Conservation (phyloP, 441 rosid genomes). For the Populus hybrid region DNA sequence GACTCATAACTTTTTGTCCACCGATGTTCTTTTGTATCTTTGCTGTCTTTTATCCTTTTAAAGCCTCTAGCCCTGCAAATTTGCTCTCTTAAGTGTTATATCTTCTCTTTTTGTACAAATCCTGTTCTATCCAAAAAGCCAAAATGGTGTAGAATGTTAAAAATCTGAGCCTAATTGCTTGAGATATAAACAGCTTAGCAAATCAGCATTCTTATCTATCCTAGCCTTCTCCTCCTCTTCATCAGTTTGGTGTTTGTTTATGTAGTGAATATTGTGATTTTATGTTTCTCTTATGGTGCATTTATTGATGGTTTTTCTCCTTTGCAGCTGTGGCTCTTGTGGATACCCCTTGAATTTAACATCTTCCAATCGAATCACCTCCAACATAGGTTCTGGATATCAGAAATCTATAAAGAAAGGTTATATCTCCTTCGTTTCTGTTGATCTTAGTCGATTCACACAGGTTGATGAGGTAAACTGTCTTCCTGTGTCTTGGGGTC, state of each 20-base stretch:
- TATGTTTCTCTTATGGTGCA: background rate
- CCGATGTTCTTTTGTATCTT: background rate
- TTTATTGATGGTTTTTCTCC: constrained; percentile 2
- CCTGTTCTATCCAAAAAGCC: background rate
- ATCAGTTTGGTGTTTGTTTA: background rate
- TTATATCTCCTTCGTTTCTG: constrained; percentile 38
- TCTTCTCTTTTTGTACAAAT: background rate
- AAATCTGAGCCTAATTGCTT: background rate
- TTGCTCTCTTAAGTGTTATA: background rate
- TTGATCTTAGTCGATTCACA: constrained; percentile 67
- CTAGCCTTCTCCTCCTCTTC: background rate
- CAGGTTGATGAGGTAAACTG: constrained; percentile 65
- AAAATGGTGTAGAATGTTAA: background rate
- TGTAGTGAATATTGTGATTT: background rate
- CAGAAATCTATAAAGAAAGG: constrained; percentile 53
- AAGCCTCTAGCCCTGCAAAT: background rate
- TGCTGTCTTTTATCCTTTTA: background rate
- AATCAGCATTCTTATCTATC: background rate
- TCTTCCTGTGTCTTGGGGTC: constrained; percentile 47
- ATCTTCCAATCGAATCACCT: constrained; percentile 41
- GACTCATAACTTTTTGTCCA: background rate
- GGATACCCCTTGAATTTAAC: constrained; percentile 56
- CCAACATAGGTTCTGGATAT: constrained; percentile 37
- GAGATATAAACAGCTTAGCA: background rate
- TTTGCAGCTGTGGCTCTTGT: constrained; percentile 63